phyloP scores from a whole-genome alignment of 2,329 filamentous ascomycete species.

The Dendryphion nanum region DNA sequence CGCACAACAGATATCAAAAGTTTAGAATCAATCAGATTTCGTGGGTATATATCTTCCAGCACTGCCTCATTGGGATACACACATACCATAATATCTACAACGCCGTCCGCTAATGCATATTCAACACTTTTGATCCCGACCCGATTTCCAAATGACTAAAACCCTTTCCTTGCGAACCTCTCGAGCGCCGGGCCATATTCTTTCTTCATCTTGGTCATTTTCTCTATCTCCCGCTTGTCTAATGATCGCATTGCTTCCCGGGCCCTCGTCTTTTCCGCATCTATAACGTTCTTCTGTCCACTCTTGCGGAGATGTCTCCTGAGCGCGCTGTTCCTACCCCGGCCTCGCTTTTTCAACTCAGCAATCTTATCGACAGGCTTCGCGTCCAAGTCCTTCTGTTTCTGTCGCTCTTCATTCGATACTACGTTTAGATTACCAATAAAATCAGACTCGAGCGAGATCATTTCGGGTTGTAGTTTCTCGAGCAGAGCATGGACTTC shows the following conservation, averaged over 20 bases:
- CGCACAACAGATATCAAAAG: too few species aligned
- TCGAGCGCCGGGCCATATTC: slow-evolving; percentile 83
- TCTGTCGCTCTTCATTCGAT: slow-evolving; percentile 72
- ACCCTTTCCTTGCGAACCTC: slow-evolving; percentile 73
- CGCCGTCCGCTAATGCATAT: neutral
- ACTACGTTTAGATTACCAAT: slow-evolving; percentile 84
- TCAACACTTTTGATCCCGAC: neutral
- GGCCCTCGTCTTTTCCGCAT: slow-evolving; percentile 86
- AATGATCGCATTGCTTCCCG: slow-evolving; percentile 74
- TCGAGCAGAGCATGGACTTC: slow-evolving; percentile 89
- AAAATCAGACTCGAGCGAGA: slow-evolving; percentile 87
- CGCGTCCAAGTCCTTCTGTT: slow-evolving; percentile 76
- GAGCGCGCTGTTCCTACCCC: slow-evolving; percentile 86
- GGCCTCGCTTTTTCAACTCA: slow-evolving; percentile 69
- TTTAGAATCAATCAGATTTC: too few species aligned
- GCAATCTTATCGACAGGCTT: slow-evolving; percentile 60
- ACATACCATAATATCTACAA: neutral
- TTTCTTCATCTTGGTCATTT: slow-evolving; percentile 57
- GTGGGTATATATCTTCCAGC: neutral
- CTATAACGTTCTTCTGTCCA: slow-evolving; percentile 87
- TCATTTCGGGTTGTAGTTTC: slow-evolving; percentile 97
- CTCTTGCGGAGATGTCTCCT: slow-evolving; percentile 90
- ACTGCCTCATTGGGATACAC: neutral
- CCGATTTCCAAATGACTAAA: slow-evolving; percentile 4
- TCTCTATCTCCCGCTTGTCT: slow-evolving; percentile 64